These are phyloP conservation scores for Lasiosphaeria ovina DNA, from an alignment of 495 filamentous ascomycete species.

Conservation along the genomic window DNA sequence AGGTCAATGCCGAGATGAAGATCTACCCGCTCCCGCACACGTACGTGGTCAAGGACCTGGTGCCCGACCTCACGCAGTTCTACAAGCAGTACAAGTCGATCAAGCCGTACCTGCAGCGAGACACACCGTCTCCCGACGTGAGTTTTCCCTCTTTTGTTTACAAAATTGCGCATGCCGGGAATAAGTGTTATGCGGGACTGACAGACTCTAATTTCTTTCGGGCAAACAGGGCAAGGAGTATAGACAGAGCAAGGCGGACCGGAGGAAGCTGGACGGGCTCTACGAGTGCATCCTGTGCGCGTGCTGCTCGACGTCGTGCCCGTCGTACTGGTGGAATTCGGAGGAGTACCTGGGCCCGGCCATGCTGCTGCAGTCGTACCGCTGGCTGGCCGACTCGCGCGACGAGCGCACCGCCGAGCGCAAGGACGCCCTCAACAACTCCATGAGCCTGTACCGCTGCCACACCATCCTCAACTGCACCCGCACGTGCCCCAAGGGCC, in stretches of 20 bases:
- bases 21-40: constrained; percentile 99
- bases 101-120: constrained; percentile 94
- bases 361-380: constrained; percentile 92
- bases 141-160: constrained; percentile 22
- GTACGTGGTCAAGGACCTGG: constrained; percentile 98
- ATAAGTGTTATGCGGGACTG: background rate
- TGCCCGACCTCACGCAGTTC: constrained; percentile 95
- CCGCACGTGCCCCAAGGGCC: constrained; percentile 92
- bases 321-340: constrained; percentile 99
- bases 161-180: background rate
- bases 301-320: constrained; percentile 97
- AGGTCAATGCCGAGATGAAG: constrained; percentile 75
- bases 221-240: constrained; percentile 71
- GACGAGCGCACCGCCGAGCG: constrained; percentile 85
- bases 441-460: constrained; percentile 97
- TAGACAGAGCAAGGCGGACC: constrained; percentile 83
- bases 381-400: constrained; percentile 90
- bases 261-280: constrained; percentile 93
- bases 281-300: constrained; percentile 99
- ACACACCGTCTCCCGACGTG: constrained; percentile 74
- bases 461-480: constrained; percentile 99
- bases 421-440: constrained; percentile 90
- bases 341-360: constrained; percentile 98
- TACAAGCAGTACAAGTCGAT: constrained; percentile 99
- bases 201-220: constrained; percentile 18